A percentile compares a stretch with the other conserved stretches of the same genome.
Conservation (phyloP, 257 asterid genomes). For the Petrea volubilis region DNA sequence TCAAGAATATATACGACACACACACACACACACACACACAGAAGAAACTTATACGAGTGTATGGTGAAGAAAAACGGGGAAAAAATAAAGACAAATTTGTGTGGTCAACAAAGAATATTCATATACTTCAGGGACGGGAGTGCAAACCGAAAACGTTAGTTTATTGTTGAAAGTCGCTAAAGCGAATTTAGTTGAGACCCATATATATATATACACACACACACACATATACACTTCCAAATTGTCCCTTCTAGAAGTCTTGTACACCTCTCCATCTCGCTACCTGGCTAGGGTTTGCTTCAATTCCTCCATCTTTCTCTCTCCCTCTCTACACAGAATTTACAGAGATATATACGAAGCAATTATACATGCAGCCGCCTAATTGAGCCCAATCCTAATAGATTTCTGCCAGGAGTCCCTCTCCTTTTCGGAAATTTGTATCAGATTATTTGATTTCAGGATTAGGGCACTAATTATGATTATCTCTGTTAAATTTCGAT, state of each 20-base stretch:
- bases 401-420: conserved; percentile 19
- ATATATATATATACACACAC: neutral
- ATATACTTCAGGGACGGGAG: neutral
- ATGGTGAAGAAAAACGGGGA: neutral
- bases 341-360: neutral
- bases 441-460: conserved; percentile 9
- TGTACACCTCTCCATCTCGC: neutral
- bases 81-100: neutral
- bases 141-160: neutral
- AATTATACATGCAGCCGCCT: conserved; percentile 57
- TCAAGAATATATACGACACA: too few species aligned
- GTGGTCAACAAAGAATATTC: neutral
- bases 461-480: conserved; percentile 50
- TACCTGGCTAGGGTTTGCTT: conserved; percentile 44
- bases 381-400: conserved; percentile 29
- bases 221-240: too few species aligned
- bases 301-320: conserved; percentile 7
- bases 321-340: neutral
- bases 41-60: too few species aligned
- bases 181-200: neutral
- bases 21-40: too few species aligned
- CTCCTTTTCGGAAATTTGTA: neutral
- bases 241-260: neutral
- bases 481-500: conserved; percentile 36
- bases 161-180: neutral